phyloP scores from a whole-genome alignment of 305 asterid species.

The Coffea humblotiana region DNA sequence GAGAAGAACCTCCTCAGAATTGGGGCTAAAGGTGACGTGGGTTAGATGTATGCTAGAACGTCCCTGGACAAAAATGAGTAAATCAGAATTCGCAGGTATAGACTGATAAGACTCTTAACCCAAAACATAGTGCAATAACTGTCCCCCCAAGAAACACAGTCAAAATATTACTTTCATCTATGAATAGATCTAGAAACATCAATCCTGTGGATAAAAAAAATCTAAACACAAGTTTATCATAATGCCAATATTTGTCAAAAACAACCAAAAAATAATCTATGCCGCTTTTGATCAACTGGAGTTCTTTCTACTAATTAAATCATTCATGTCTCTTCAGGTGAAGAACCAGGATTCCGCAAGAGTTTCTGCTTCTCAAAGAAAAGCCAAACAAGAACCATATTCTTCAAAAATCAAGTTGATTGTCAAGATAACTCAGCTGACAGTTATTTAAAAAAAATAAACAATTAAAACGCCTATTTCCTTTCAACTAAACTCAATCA shows the following conservation, averaged over 20 bases:
- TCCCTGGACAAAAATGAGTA: conserved; percentile 52
- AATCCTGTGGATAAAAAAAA: not conserved
- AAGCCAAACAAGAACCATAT: not conserved
- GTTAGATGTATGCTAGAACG: conserved; percentile 77
- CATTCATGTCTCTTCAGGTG: not conserved
- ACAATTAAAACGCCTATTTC: not conserved
- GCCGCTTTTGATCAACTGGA: not conserved
- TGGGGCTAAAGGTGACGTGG: conserved; percentile 89
- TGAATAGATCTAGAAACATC: not conserved
- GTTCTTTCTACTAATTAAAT: not conserved
- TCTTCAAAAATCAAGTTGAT: not conserved
- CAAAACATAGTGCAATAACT: not conserved
- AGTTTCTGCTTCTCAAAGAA: not conserved
- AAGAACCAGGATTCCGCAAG: not conserved
- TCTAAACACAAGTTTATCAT: not conserved
- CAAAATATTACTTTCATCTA: not conserved
- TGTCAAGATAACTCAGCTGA: not conserved
- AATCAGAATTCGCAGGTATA: conserved; percentile 20
- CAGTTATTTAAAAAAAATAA: no score
- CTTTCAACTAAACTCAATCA: not conserved
- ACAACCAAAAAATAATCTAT: not conserved
- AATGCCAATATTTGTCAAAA: not conserved
- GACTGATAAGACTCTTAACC: not conserved
- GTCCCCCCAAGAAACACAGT: not conserved
- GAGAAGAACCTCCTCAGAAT: conserved; percentile 91